These are phyloP conservation scores for Bipolaris bicolor DNA, from an alignment of 2,329 filamentous ascomycete genomes.

Conservation along the genomic window DNA sequence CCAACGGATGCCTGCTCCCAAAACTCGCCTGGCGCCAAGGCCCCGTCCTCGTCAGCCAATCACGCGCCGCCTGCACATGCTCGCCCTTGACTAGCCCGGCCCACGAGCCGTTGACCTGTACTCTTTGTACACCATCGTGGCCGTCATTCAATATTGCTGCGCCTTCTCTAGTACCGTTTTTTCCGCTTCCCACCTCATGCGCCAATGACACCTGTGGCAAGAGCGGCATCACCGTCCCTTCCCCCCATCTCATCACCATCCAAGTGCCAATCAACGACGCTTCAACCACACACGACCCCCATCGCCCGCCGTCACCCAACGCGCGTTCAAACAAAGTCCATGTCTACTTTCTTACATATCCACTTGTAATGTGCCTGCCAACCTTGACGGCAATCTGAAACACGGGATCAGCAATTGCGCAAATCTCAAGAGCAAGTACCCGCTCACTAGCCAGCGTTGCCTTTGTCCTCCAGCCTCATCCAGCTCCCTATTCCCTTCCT, in stretches of 20 bases:
- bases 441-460: constrained; percentile 4
- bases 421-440: constrained; percentile 1
- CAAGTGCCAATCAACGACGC: too few relatives aligned
- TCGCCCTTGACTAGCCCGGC: neutral
- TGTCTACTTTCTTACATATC: too few relatives aligned
- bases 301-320: constrained; percentile 3
- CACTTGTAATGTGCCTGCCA: neutral
- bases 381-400: constrained; percentile 16
- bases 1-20: constrained; percentile 12
- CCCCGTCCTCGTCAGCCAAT: constrained; percentile 9
- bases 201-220: neutral
- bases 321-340: constrained; percentile 5
- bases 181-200: neutral
- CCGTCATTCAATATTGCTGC: constrained; percentile 1
- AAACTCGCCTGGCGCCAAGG: constrained; percentile 8
- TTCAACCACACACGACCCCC: too few relatives aligned
- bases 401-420: constrained; percentile 5
- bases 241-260: neutral
- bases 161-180: neutral
- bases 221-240: neutral
- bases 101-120: constrained; percentile 9
- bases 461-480: neutral
- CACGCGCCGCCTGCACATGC: neutral
- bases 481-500: neutral
- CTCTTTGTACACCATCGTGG: neutral